Conservation (phyloP, 352 stramenopile genomes). For the Phytophthora lateralis region DNA sequence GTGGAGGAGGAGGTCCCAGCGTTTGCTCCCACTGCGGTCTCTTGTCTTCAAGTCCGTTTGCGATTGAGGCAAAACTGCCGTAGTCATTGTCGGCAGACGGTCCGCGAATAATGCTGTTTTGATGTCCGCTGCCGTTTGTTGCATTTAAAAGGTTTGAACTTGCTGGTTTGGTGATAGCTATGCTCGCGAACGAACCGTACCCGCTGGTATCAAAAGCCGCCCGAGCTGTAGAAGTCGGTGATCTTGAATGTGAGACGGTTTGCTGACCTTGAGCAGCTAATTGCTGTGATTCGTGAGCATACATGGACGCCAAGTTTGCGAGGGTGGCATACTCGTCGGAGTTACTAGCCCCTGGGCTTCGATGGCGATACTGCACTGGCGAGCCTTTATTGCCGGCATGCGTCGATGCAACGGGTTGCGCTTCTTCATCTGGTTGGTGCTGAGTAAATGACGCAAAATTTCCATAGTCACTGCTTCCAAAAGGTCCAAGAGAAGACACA, state of each 20-base stretch:
- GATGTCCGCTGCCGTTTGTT: not conserved
- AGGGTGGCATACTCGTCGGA: constrained; percentile 36
- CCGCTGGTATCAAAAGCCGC: constrained; percentile 9
- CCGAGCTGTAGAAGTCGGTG: constrained; percentile 12
- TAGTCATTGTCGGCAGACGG: constrained; percentile 20
- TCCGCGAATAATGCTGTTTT: not conserved
- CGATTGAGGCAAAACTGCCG: constrained; percentile 29
- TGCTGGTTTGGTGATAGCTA: constrained; percentile 29
- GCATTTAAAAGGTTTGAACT: not conserved
- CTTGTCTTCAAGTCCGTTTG: constrained; percentile 21
- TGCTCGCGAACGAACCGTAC: constrained; percentile 39
- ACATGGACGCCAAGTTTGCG: constrained; percentile 26
- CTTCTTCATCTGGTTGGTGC: constrained; percentile 22
- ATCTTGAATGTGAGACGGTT: constrained; percentile 23
- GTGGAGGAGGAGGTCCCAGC: constrained; percentile 30
- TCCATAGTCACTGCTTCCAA: constrained; percentile 45
- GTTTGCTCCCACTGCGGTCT: constrained; percentile 19
- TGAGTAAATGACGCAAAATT: constrained; percentile 44
- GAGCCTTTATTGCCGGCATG: not conserved
- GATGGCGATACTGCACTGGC: not conserved
- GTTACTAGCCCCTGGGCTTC: not conserved
- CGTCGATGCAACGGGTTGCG: constrained; percentile 1
- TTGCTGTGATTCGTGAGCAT: constrained; percentile 30
- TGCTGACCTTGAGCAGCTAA: constrained; percentile 20
- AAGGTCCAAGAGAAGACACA: not conserved